Percentiles rank a stretch among this genome's conserved stretches.
These are phyloP conservation scores for Mucor plumbeus DNA, from an alignment of 371 early-diverging fungal species.

Conservation along the genomic window DNA sequence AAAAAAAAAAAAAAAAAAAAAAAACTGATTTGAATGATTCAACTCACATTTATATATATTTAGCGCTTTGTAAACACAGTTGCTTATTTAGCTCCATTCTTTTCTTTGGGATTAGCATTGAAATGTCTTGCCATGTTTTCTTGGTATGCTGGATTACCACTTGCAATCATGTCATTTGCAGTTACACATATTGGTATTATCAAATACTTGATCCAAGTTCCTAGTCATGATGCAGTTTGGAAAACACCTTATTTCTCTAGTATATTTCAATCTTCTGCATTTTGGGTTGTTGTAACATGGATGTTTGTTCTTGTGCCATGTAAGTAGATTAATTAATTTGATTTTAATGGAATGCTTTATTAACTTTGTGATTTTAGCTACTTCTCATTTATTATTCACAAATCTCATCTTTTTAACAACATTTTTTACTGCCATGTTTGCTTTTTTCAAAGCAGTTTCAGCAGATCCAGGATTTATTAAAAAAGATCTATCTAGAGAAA, in stretches of 20 bases:
- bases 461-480: constrained; percentile 87
- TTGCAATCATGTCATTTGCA: constrained; percentile 58
- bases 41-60: not conserved
- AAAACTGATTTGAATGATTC: not conserved
- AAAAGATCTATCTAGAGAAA: constrained; percentile 46
- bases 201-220: constrained; percentile 63
- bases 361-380: constrained; percentile 44
- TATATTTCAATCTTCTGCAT: constrained; percentile 84
- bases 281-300: constrained; percentile 76
- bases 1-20: not conserved
- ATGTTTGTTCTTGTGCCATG: constrained; percentile 35
- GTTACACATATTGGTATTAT: constrained; percentile 66
- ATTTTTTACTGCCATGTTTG: constrained; percentile 66
- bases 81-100: constrained; percentile 75
- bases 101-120: constrained; percentile 63
- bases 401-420: constrained; percentile 66
- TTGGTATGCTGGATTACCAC: constrained; percentile 80
- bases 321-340: constrained; percentile 20
- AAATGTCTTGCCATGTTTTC: constrained; percentile 66
- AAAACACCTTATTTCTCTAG: constrained; percentile 84
- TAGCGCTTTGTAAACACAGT: constrained; percentile 67
- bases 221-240: constrained; percentile 62
- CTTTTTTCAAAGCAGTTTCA: constrained; percentile 74
- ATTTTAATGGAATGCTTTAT: constrained; percentile 12
- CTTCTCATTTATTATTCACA: constrained; percentile 63